Conservation (phyloP, 352 stramenopile species). For the Phytopythium montanum region DNA sequence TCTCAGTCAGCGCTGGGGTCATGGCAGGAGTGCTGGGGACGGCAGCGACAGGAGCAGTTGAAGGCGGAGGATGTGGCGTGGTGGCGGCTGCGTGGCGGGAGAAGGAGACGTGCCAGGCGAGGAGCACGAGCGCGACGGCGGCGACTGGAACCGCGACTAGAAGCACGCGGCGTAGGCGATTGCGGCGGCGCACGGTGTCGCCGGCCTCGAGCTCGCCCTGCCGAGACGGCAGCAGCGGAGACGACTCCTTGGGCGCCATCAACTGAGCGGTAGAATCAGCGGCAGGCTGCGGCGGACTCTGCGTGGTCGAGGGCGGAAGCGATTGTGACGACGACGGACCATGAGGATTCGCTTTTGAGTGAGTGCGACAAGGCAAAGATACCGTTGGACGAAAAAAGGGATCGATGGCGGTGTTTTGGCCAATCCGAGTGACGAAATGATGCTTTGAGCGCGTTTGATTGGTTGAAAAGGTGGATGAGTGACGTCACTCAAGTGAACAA, state of each 20-base stretch:
- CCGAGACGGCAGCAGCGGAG: conserved; percentile 40
- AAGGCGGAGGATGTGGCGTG: too few species aligned
- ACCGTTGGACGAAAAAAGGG: background rate
- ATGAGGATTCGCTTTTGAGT: background rate
- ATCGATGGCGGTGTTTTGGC: background rate
- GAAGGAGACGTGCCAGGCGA: conserved; percentile 35
- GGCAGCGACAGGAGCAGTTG: background rate
- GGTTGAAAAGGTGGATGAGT: background rate
- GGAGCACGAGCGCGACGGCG: conserved; percentile 42
- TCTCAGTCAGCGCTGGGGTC: conserved; percentile 22
- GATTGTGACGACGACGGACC: background rate
- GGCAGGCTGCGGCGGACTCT: background rate
- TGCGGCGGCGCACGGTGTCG: conserved; percentile 5
- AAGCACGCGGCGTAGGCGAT: conserved; percentile 40
- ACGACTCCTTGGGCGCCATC: conserved; percentile 36
- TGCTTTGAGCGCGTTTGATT: background rate
- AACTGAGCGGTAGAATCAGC: background rate
- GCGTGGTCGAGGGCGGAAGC: background rate
- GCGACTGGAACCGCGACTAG: conserved; percentile 52
- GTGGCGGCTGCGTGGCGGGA: conserved; percentile 5
- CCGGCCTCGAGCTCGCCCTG: conserved; percentile 2
- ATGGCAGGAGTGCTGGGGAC: background rate
- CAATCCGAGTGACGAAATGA: background rate
- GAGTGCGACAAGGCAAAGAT: conserved; percentile 3
- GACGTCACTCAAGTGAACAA: background rate